These are phyloP conservation scores for Debaryomyces coudertii DNA, from an alignment of 1,139 yeast species.

Conservation along the genomic window DNA sequence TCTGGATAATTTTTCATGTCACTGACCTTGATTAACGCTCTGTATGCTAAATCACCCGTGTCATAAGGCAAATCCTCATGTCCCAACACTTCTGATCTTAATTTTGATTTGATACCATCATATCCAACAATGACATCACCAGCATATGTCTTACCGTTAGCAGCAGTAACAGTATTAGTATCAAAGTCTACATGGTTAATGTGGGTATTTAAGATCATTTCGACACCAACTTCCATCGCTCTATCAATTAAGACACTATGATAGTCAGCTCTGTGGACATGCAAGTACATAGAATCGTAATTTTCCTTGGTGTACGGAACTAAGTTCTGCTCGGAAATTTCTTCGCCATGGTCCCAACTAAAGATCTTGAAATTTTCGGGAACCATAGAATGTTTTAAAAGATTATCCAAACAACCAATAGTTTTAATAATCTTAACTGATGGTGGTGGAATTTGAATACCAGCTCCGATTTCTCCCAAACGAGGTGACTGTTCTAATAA, in stretches of 20 bases:
- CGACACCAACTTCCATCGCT: conserved; percentile 28
- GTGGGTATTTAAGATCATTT: conserved; percentile 22
- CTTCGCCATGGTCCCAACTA: conserved; percentile 28
- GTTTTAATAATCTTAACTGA: conserved; percentile 26
- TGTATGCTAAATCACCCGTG: conserved; percentile 32
- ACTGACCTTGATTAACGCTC: conserved; percentile 24
- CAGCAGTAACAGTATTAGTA: conserved; percentile 23
- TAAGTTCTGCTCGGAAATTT: conserved; percentile 25
- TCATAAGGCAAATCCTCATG: conserved; percentile 22
- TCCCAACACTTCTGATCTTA: conserved; percentile 22
- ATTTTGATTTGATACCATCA: conserved; percentile 37
- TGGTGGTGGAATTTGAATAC: conserved; percentile 41
- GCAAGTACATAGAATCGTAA: conserved; percentile 28
- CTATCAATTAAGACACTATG: conserved; percentile 27
- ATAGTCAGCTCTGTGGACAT: conserved; percentile 34
- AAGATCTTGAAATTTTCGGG: conserved; percentile 28
- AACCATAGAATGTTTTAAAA: conserved; percentile 23
- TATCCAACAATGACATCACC: conserved; percentile 42
- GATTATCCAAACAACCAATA: conserved; percentile 27
- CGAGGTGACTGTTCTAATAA: conserved; percentile 34
- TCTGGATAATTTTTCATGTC: conserved; percentile 28
- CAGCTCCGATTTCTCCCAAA: conserved; percentile 47
- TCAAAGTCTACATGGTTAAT: conserved; percentile 28
- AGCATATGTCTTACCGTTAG: conserved; percentile 23
- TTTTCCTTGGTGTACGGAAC: conserved; percentile 23